A percentile compares a stretch with the other conserved stretches of the same genome.
phyloP scores from a whole-genome alignment of 495 filamentous ascomycete species.

The Xylaria curta region DNA sequence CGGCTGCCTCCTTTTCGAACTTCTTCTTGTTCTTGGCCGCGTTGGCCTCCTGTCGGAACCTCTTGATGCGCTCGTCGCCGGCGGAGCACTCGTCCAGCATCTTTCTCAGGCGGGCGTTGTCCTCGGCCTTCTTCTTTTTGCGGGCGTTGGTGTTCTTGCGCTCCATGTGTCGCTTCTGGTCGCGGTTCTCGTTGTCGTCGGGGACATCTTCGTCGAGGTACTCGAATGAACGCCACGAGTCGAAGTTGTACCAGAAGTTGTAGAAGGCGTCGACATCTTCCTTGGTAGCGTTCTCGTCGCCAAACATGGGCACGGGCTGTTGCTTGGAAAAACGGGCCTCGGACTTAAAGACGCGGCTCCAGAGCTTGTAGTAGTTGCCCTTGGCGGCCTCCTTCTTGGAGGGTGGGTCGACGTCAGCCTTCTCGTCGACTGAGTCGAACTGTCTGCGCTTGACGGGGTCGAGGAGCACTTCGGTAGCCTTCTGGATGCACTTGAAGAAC shows the following conservation, averaged over 20 bases:
- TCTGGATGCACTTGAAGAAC: constrained; percentile 99
- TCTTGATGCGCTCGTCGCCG: constrained; percentile 93
- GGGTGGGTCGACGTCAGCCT: constrained; percentile 87
- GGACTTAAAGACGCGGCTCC: constrained; percentile 82
- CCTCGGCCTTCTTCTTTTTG: constrained; percentile 99
- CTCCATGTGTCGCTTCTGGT: constrained; percentile 97
- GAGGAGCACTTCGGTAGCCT: constrained; percentile 89
- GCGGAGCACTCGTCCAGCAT: constrained; percentile 84
- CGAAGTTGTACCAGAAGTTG: constrained; percentile 99
- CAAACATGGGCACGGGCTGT: constrained; percentile 84
- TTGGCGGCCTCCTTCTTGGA: constrained; percentile 85
- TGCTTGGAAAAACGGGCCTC: constrained; percentile 91
- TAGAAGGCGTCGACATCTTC: constrained; percentile 94
- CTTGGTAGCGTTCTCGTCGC: constrained; percentile 83
- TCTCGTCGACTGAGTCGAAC: constrained; percentile 95
- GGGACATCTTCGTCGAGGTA: constrained; percentile 99
- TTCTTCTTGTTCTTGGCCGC: constrained; percentile 94
- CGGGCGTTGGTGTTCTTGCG: constrained; percentile 97
- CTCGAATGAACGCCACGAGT: constrained; percentile 97
- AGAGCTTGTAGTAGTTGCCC: constrained; percentile 93
- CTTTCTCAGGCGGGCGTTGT: constrained; percentile 85
- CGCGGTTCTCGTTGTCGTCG: constrained; percentile 97
- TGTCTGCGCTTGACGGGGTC: constrained; percentile 94
- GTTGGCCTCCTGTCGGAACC: constrained; percentile 87
- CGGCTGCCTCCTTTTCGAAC: constrained; percentile 88